These are phyloP conservation scores for Lactarius psammicola DNA, from an alignment of 768 basidiomycete genomes.

Conservation along the genomic window DNA sequence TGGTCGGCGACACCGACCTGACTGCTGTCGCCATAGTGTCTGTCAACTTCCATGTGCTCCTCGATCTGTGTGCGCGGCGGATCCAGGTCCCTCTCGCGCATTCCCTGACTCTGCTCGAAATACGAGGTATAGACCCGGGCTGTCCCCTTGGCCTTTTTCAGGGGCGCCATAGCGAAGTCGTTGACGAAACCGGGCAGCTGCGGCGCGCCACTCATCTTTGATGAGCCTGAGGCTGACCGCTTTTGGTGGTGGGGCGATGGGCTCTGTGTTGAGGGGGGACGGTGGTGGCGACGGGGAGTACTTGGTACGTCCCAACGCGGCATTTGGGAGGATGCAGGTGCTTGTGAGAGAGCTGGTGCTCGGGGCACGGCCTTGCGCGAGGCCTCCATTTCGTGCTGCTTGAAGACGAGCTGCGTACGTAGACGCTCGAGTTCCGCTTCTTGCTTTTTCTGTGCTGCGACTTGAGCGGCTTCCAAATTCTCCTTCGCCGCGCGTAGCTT, in stretches of 20 bases:
- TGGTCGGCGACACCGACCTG: background rate
- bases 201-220: conserved; percentile 7
- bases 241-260: conserved; percentile 2
- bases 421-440: conserved; percentile 27
- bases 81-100: conserved; percentile 1
- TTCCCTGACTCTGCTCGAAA: conserved; percentile 18
- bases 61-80: background rate
- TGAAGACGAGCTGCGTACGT: conserved; percentile 27
- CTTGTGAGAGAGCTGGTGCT: conserved; percentile 11
- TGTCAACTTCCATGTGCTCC: conserved; percentile 19
- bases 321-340: conserved; percentile 1
- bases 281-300: conserved; percentile 3
- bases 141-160: conserved; percentile 17
- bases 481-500: conserved; percentile 26
- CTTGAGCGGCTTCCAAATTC: conserved; percentile 22
- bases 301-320: conserved; percentile 8
- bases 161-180: conserved; percentile 9
- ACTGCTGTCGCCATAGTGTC: too few relatives aligned
- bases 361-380: conserved; percentile 11
- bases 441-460: conserved; percentile 13
- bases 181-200: conserved; percentile 27
- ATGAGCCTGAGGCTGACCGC: background rate
- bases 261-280: background rate
- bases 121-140: conserved; percentile 1
- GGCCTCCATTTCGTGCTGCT: conserved; percentile 26